These are phyloP conservation scores for Edaphochlamys debaryana DNA, from an alignment of 139 green algal species.

Conservation along the genomic window DNA sequence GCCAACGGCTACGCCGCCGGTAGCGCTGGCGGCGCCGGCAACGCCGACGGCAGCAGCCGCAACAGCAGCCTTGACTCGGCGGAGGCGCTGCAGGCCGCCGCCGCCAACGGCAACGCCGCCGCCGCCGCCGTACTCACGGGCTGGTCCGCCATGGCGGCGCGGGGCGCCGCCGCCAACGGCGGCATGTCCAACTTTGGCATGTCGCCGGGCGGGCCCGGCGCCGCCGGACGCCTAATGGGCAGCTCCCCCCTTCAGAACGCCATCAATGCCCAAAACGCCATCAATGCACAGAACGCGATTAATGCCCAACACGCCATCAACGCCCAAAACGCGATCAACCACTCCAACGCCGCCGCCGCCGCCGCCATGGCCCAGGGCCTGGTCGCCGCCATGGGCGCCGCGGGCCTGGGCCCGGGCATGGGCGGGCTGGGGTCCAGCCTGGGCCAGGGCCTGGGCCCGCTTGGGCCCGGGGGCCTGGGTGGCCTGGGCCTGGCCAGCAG, in stretches of 20 bases:
- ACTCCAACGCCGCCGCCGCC: no score
- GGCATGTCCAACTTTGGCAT: neutral
- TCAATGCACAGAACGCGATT: no score
- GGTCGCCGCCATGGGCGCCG: constrained; percentile 3
- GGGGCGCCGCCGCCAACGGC: neutral
- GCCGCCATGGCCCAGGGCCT: neutral
- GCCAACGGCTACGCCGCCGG: neutral
- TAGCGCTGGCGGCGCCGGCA: neutral
- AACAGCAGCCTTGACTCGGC: constrained; percentile 30
- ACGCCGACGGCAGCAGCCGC: constrained; percentile 3
- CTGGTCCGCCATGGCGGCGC: constrained; percentile 27
- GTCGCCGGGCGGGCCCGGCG: neutral
- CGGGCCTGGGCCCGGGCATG: neutral
- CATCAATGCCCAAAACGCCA: no score
- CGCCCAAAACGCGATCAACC: no score
- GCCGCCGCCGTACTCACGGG: neutral
- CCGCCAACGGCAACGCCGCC: neutral
- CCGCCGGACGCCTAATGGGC: neutral
- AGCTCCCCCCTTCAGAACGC: constrained; percentile 2
- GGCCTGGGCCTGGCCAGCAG: neutral
- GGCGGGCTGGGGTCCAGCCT: neutral
- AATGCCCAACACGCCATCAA: no score
- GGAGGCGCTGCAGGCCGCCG: neutral
- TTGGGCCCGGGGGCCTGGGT: neutral
- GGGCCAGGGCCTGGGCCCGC: no score